Evolutionary conservation across 208 protist genomes (phyloP).

Genomic region (Crithidia expoeki): DNA sequence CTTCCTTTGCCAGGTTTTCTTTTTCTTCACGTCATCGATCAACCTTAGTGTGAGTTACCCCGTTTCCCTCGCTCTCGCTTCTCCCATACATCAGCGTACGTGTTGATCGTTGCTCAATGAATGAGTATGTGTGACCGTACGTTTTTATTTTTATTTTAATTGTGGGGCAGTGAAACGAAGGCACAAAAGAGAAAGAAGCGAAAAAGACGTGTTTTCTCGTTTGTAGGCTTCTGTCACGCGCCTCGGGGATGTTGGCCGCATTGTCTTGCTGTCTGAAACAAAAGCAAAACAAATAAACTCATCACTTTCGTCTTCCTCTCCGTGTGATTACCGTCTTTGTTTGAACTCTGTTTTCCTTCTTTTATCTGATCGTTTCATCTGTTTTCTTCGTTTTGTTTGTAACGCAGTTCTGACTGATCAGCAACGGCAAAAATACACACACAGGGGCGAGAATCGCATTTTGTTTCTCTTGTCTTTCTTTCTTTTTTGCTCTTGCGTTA

Average conservation of each 20-base stretch:
- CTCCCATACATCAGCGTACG: not conserved
- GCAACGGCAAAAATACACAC: not conserved
- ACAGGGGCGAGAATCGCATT: conserved; percentile 9
- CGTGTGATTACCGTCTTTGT: not conserved
- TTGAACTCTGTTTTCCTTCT: not conserved
- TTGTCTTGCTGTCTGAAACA: no score
- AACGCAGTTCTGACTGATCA: conserved; percentile 9
- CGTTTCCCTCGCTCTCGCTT: not conserved
- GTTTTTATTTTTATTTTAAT: not conserved
- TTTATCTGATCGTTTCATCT: not conserved
- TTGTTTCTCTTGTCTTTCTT: conserved; percentile 11
- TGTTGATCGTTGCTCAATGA: no score
- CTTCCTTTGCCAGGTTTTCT: not conserved
- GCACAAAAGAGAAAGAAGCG: no score
- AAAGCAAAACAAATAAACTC: no score
- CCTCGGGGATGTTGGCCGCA: no score
- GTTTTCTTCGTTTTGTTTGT: not conserved
- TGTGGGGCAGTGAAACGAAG: not conserved
- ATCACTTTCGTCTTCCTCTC: not conserved
- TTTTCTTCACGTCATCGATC: conserved; percentile 9
- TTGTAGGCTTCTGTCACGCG: not conserved
- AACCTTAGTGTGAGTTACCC: not conserved
- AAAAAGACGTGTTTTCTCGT: not conserved
- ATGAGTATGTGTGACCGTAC: no score
- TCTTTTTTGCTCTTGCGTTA: conserved; percentile 10